Evolutionary conservation across 2,329 filamentous ascomycete species (phyloP).

Genomic region (Emmonsia crescens): DNA sequence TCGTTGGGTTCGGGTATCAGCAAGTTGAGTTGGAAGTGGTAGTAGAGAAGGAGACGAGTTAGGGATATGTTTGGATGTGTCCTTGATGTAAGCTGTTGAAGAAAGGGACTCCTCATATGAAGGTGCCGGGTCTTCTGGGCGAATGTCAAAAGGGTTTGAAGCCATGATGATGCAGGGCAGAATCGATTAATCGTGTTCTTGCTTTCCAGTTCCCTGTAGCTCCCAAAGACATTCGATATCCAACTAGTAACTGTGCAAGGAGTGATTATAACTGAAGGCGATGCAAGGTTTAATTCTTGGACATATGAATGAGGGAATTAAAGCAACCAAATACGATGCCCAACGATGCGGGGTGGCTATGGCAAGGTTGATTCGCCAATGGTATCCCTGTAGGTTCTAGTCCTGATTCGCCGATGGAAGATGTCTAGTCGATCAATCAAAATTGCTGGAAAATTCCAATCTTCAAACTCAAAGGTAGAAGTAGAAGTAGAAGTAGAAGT

Average conservation of each 20-base stretch:
- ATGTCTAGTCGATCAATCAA: not conserved
- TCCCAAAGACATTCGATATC: not conserved
- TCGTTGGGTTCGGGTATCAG: constrained; percentile 29
- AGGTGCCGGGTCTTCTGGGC: constrained; percentile 20
- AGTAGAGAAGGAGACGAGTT: constrained; percentile 7
- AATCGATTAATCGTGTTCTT: not conserved
- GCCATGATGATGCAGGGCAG: not conserved
- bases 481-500: not conserved
- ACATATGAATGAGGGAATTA: not conserved
- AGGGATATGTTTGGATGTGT: constrained; percentile 22
- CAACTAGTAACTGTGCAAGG: not conserved
- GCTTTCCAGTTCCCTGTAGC: not conserved
- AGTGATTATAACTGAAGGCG: not conserved
- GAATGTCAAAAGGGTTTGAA: constrained; percentile 7
- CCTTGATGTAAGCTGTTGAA: constrained; percentile 1
- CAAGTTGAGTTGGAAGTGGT: constrained; percentile 21
- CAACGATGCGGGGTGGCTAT: not conserved
- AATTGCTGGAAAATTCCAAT: not conserved
- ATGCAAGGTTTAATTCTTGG: not conserved
- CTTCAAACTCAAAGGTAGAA: not conserved
- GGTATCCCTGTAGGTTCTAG: not conserved
- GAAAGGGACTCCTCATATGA: constrained; percentile 24
- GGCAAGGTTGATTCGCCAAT: constrained; percentile 1
- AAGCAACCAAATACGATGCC: not conserved
- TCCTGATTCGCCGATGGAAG: not conserved